A percentile compares a stretch with the other conserved stretches of the same genome.
phyloP scores from a whole-genome alignment of 768 basidiomycete species.

The Dendrothele bispora region DNA sequence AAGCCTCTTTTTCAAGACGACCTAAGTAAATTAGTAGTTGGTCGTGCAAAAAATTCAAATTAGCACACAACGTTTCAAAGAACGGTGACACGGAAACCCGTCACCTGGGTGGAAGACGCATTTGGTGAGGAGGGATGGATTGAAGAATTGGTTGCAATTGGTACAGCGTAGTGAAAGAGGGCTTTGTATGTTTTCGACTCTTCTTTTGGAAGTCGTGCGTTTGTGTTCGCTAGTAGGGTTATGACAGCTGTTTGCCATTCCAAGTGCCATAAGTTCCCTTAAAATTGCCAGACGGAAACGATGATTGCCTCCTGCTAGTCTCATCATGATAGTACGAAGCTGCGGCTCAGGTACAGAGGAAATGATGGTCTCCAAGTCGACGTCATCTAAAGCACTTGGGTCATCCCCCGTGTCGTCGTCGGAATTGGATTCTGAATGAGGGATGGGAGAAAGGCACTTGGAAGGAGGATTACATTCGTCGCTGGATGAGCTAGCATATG shows the following conservation, averaged over 20 bases:
- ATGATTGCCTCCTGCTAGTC: slow-evolving; percentile 33
- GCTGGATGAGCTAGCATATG: slow-evolving; percentile 8
- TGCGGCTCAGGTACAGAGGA: slow-evolving; percentile 33
- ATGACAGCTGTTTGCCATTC: slow-evolving; percentile 9
- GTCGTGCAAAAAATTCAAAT: neutral
- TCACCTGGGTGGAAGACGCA: slow-evolving; percentile 40
- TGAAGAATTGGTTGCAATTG: slow-evolving; percentile 18
- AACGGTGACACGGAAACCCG: neutral
- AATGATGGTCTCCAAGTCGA: slow-evolving; percentile 33
- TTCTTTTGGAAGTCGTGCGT: neutral
- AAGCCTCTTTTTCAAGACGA: slow-evolving; percentile 35
- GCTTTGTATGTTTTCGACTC: neutral
- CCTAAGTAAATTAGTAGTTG: slow-evolving; percentile 28
- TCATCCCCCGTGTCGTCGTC: slow-evolving; percentile 13
- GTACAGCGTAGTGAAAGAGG: slow-evolving; percentile 11
- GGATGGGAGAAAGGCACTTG: slow-evolving; percentile 18
- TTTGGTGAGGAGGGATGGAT: slow-evolving; percentile 3
- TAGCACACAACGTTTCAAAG: neutral
- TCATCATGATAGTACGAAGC: slow-evolving; percentile 39
- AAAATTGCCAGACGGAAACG: slow-evolving; percentile 38
- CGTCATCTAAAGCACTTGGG: slow-evolving; percentile 9
- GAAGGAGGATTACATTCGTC: slow-evolving; percentile 4
- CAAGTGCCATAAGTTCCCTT: slow-evolving; percentile 30
- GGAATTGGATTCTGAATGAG: slow-evolving; percentile 18
- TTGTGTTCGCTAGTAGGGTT: slow-evolving; percentile 11